phyloP scores from a whole-genome alignment of 371 early-diverging fungal genomes.

The Mucor plumbeus region DNA sequence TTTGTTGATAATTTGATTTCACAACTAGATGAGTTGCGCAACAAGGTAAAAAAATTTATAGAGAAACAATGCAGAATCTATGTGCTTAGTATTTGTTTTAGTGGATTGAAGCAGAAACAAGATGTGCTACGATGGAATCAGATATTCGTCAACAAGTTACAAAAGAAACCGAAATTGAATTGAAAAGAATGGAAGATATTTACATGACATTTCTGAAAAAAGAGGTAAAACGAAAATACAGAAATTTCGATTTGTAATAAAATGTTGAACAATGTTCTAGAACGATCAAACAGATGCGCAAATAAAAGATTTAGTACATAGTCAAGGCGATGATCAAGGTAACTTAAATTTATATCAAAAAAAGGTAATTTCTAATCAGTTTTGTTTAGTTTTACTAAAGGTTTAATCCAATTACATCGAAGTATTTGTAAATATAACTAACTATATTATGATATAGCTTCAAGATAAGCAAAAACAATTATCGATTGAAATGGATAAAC shows the following conservation, averaged over 20 bases:
- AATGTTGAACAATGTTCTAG: conserved; percentile 16
- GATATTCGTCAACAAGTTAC: conserved; percentile 60
- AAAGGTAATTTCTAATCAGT: neutral
- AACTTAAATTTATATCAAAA: neutral
- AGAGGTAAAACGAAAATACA: conserved; percentile 29
- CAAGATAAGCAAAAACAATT: conserved; percentile 18
- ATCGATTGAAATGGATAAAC: neutral
- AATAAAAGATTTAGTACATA: neutral
- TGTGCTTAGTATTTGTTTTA: conserved; percentile 9
- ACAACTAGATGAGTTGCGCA: conserved; percentile 53
- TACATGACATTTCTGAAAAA: conserved; percentile 41
- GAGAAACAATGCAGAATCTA: neutral
- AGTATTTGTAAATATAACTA: too few species aligned
- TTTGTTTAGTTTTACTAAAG: neutral
- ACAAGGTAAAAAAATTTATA: conserved; percentile 39
- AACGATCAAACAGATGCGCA: conserved; percentile 16
- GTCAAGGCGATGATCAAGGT: neutral
- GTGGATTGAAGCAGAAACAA: conserved; percentile 64
- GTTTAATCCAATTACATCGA: neutral
- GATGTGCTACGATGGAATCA: conserved; percentile 59
- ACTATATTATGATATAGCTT: neutral
- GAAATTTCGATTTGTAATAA: conserved; percentile 5
- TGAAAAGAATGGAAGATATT: conserved; percentile 49
- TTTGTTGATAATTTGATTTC: conserved; percentile 50
- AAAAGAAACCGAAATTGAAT: conserved; percentile 47